phyloP scores from a whole-genome alignment of 192 early-diverging fungal species.

The Coemansia sp. region DNA sequence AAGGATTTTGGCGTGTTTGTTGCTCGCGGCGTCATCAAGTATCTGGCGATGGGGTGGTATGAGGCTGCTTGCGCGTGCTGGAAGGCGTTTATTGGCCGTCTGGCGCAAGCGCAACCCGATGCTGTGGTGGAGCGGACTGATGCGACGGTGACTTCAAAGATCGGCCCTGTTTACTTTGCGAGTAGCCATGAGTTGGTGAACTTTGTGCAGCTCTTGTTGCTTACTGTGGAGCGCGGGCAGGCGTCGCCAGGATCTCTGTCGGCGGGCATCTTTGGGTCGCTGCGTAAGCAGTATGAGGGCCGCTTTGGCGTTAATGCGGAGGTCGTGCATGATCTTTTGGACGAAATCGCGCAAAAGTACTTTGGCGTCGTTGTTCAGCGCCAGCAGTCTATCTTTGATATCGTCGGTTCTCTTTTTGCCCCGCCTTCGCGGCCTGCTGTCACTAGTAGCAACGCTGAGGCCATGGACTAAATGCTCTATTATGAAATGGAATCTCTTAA shows the following conservation, averaged over 20 bases:
- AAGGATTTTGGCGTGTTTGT: constrained; percentile 73
- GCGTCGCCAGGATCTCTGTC: constrained; percentile 24
- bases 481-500: too few relatives aligned
- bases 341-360: constrained; percentile 40
- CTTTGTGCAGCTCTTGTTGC: constrained; percentile 64
- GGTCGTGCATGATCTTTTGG: constrained; percentile 30
- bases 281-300: constrained; percentile 33
- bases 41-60: constrained; percentile 58
- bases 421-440: constrained; percentile 32
- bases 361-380: constrained; percentile 53
- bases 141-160: constrained; percentile 36
- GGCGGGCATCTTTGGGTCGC: constrained; percentile 17
- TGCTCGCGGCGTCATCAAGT: constrained; percentile 78
- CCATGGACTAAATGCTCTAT: constrained; percentile 28
- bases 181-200: constrained; percentile 57
- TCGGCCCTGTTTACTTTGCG: constrained; percentile 50
- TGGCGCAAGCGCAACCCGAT: constrained; percentile 21
- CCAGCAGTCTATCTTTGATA: constrained; percentile 52
- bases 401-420: constrained; percentile 47
- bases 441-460: constrained; percentile 17
- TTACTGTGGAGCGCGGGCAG: constrained; percentile 61
- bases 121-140: constrained; percentile 19
- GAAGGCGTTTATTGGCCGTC: constrained; percentile 40
- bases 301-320: constrained; percentile 38
- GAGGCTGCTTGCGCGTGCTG: constrained; percentile 56